These are phyloP conservation scores for Ceratocystis eucalypticola DNA, from an alignment of 2,329 filamentous ascomycete species.

Conservation along the genomic window DNA sequence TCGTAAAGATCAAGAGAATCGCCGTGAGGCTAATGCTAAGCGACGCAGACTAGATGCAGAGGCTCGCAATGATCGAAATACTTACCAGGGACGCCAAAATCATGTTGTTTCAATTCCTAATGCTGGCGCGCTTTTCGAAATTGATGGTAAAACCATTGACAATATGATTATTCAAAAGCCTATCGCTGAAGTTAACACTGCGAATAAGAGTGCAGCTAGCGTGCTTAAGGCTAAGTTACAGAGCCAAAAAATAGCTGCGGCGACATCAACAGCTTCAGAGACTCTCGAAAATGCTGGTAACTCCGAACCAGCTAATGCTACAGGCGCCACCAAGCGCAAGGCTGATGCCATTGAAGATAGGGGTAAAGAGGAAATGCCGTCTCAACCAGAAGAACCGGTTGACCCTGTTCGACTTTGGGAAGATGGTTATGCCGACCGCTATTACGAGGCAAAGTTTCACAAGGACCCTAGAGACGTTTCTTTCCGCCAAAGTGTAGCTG, in stretches of 20 bases:
- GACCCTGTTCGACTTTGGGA: conserved; percentile 91
- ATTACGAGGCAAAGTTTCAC: conserved; percentile 94
- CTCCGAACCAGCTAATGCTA: not conserved
- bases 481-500: conserved; percentile 79
- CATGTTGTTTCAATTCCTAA: conserved; percentile 18
- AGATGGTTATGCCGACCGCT: conserved; percentile 83
- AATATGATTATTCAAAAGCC: conserved; percentile 65
- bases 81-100: conserved; percentile 17
- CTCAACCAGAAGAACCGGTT: conserved; percentile 45
- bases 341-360: conserved; percentile 53
- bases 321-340: conserved; percentile 54
- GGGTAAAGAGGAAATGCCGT: conserved; percentile 38
- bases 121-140: conserved; percentile 15
- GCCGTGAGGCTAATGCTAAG: conserved; percentile 65
- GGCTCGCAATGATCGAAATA: conserved; percentile 24
- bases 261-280: not conserved
- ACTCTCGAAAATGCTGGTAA: not conserved
- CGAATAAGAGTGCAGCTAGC: conserved; percentile 90
- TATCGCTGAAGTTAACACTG: conserved; percentile 66
- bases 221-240: conserved; percentile 71
- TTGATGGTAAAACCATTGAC: conserved; percentile 41
- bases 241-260: conserved; percentile 23
- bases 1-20: conserved; percentile 73
- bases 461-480: conserved; percentile 66
- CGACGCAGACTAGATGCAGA: conserved; percentile 60